phyloP scores from a whole-genome alignment of 208 protist genomes.

The Leishmania aethiopica region DNA sequence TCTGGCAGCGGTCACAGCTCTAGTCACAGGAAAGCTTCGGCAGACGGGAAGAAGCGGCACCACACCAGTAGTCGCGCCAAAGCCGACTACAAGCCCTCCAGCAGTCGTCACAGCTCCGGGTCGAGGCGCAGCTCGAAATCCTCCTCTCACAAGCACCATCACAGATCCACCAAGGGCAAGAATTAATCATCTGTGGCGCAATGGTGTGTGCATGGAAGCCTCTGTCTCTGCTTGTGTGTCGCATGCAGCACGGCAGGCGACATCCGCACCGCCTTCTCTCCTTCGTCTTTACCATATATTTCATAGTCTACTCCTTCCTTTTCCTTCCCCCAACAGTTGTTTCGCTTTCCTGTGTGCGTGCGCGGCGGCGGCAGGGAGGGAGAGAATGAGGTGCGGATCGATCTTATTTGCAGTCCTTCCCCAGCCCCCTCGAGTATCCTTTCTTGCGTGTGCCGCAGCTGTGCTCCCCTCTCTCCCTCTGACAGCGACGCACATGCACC shows the following conservation, averaged over 20 bases:
- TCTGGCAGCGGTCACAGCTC: slow-evolving; percentile 3
- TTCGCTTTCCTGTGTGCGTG: neutral
- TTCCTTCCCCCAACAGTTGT: neutral
- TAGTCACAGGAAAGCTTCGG: neutral
- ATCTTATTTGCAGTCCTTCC: neutral
- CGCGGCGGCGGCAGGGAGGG: neutral
- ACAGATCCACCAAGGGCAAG: slow-evolving; percentile 21
- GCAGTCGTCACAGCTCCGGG: slow-evolving; percentile 26
- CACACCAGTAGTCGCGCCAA: neutral
- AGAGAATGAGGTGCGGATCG: neutral
- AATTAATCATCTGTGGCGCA: neutral
- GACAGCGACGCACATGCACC: neutral
- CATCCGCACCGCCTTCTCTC: neutral
- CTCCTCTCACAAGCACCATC: slow-evolving; percentile 6
- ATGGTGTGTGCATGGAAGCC: neutral
- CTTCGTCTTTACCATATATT: neutral
- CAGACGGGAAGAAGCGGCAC: neutral
- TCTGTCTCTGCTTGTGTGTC: neutral
- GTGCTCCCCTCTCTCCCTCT: neutral
- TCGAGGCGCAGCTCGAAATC: slow-evolving; percentile 4
- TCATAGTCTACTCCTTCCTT: neutral
- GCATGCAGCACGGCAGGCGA: neutral
- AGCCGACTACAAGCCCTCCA: slow-evolving; percentile 9
- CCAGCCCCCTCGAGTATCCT: neutral
- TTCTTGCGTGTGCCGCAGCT: neutral